Base-by-base conservation (phyloP, 805 yeast genomes). In the Ogataea henricii region DNA sequence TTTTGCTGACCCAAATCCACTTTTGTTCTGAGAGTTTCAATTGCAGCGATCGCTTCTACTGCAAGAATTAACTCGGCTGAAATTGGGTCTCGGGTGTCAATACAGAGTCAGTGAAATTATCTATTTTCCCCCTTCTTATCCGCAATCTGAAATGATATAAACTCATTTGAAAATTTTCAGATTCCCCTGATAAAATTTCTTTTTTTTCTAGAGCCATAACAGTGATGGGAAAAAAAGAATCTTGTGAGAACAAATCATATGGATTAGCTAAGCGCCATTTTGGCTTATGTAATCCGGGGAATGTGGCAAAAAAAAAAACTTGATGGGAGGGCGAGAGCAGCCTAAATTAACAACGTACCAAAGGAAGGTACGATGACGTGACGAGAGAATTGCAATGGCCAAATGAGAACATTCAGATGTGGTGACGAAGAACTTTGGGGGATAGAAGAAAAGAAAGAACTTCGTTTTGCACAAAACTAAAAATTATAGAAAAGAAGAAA, bases 131-230 rank as follows among this genome's bases (percentile, higher is more conserved):
- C 44, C 49, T 26, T 43, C 30, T 49, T 32, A 40, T 43, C 50
- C 41, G 45, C 42, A 42, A 33, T 38, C 38, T 39, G 47, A 27
- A 43, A 41, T 35, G 35, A 40, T 39, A n/a, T 50, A 41, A 50
- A 45, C 36, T 47, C 34, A 41, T 30, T 25, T 50, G 54, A 50
- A 50, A 50, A 50, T 50, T 50, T 50, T 50, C 54, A 50, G 54
- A 47, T 50, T 41, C 45, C 34, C 39, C 35, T 16, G 34, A 42
- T n/a, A 36, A 34, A 34, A 43, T 43, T 43, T 43, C 46, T 43
- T 43, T 43, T 43, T 27, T 27, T 25, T n/a, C n/a, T 27, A 5
- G 7, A 30, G 26, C 21, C 16, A 30, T 14, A 32, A 21, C 6
- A 27, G 4, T 14, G 22, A 25, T 22, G 33, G 10, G 17, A n/a